These are phyloP conservation scores for Penicillium salamii DNA, from an alignment of 495 filamentous ascomycete genomes.

Conservation along the genomic window DNA sequence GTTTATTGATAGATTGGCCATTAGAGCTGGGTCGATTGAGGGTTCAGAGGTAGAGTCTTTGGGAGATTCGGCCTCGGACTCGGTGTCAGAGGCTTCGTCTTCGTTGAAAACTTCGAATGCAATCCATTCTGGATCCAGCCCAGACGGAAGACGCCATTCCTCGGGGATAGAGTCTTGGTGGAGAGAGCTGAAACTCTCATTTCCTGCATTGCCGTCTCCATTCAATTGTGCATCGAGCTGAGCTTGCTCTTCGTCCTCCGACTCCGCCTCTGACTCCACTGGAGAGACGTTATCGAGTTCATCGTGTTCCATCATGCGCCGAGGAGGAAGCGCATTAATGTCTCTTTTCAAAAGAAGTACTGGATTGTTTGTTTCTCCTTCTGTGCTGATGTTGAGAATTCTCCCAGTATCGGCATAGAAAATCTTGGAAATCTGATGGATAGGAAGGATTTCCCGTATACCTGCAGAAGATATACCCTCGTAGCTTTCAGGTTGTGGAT, in stretches of 20 bases:
- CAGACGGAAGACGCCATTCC: conserved; percentile 66
- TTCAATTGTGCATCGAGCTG: conserved; percentile 68
- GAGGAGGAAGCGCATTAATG: conserved; percentile 67
- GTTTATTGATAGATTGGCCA: conserved; percentile 40
- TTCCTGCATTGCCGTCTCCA: conserved; percentile 35
- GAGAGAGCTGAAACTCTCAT: conserved; percentile 20
- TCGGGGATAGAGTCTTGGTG: conserved; percentile 40
- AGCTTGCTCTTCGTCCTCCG: conserved; percentile 53
- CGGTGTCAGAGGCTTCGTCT: conserved; percentile 56
- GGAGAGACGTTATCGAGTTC: conserved; percentile 26
- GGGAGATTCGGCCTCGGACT: conserved; percentile 49
- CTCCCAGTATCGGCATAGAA: conserved; percentile 97
- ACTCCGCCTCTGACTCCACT: conserved; percentile 24
- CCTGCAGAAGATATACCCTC: conserved; percentile 74
- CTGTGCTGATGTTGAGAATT: conserved; percentile 83
- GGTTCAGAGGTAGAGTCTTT: conserved; percentile 16
- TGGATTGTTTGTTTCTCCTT: conserved; percentile 78
- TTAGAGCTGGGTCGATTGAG: conserved; percentile 37
- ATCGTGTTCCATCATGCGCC: conserved; percentile 59
- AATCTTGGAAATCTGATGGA: conserved; percentile 91
- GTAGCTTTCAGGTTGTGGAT: conserved; percentile 58
- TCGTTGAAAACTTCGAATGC: conserved; percentile 86
- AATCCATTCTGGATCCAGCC: conserved; percentile 92
- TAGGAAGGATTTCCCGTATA: conserved; percentile 77
- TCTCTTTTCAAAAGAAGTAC: conserved; percentile 87